phyloP scores from a whole-genome alignment of 1,139 yeast species.

The Suhomyces yuchorum region DNA sequence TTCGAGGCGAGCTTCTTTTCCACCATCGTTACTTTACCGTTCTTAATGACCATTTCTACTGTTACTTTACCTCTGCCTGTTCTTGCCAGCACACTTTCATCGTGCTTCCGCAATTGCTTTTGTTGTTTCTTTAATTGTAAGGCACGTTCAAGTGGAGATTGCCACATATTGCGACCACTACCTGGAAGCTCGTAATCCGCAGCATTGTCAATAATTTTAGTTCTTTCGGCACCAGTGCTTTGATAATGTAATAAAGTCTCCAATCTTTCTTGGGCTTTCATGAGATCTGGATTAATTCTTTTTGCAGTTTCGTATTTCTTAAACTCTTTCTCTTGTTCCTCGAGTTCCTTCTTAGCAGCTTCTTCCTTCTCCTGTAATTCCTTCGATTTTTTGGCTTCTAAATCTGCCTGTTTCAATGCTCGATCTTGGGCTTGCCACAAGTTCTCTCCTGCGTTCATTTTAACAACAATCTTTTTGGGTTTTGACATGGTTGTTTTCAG shows the following conservation, averaged over 20 bases:
- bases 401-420: constrained; percentile 56
- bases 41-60: constrained; percentile 73
- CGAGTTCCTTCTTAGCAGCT: constrained; percentile 35
- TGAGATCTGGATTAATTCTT: constrained; percentile 53
- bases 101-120: constrained; percentile 63
- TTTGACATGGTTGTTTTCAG: constrained; percentile 19
- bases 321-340: constrained; percentile 39
- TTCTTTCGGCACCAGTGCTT: constrained; percentile 84
- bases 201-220: constrained; percentile 90
- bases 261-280: constrained; percentile 70
- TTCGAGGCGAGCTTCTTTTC: constrained; percentile 29
- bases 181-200: constrained; percentile 75
- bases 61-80: constrained; percentile 74
- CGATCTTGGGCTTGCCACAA: constrained; percentile 69
- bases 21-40: constrained; percentile 76
- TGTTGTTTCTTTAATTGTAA: constrained; percentile 80
- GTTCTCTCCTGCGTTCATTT: constrained; percentile 62
- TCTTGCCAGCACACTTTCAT: constrained; percentile 57
- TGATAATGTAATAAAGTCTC: constrained; percentile 78
- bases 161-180: constrained; percentile 67
- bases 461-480: constrained; percentile 48
- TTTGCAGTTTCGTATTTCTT: constrained; percentile 38
- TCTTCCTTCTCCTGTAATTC: constrained; percentile 29
- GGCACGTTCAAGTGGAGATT: constrained; percentile 87
- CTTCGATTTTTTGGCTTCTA: constrained; percentile 28